Conservation (phyloP, 805 yeast genomes). For the Metschnikowia anglica region DNA sequence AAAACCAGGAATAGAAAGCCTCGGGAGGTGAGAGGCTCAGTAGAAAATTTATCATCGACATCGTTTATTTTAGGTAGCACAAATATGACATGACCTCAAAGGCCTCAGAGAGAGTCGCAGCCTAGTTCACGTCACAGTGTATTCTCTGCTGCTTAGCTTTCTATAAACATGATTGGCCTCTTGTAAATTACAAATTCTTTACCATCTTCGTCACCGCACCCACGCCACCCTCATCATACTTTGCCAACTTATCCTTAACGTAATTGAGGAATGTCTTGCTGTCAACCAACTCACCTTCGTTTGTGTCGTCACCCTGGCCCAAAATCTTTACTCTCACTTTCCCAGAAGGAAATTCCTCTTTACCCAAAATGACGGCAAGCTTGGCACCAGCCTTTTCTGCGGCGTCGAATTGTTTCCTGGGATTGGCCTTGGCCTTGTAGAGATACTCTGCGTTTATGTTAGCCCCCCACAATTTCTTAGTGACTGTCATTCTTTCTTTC, state of each 20-base stretch:
- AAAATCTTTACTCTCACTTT: constrained; percentile 81
- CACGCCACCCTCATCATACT: constrained; percentile 51
- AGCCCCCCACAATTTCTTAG: constrained; percentile 80
- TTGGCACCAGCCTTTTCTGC: constrained; percentile 94
- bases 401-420: constrained; percentile 95
- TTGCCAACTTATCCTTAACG: constrained; percentile 40
- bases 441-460: constrained; percentile 90
- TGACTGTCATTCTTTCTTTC: constrained; percentile 84
- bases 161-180: constrained; percentile 5
- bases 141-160: neutral
- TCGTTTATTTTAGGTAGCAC: too few relatives aligned
- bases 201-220: constrained; percentile 65
- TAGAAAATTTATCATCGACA: neutral
- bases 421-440: constrained; percentile 90
- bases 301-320: constrained; percentile 82
- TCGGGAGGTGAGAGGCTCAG: neutral
- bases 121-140: neutral
- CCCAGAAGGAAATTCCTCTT: constrained; percentile 85
- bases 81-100: neutral
- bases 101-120: neutral
- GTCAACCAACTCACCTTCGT: constrained; percentile 79
- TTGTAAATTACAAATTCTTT: constrained; percentile 44
- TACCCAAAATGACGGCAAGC: constrained; percentile 89
- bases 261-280: constrained; percentile 57
- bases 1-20: constrained; percentile 13